Conservation (phyloP, 495 filamentous ascomycete genomes). For the Penicillium flavigenum region DNA sequence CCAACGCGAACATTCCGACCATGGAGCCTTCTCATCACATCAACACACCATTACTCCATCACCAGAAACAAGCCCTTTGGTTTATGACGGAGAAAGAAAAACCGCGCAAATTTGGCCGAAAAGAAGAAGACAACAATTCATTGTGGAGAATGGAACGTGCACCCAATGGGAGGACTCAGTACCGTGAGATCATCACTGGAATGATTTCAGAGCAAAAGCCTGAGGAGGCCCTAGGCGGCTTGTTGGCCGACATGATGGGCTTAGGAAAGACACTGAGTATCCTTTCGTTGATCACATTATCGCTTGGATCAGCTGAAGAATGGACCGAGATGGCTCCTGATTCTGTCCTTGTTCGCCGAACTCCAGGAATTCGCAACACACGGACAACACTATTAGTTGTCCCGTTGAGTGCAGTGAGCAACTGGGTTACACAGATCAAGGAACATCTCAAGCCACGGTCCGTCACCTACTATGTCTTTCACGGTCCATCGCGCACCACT, state of each 20-base stretch:
- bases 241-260: constrained; percentile 98
- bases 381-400: constrained; percentile 86
- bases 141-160: constrained; percentile 64
- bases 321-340: constrained; percentile 47
- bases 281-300: constrained; percentile 68
- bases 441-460: constrained; percentile 65
- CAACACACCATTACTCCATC: constrained; percentile 69
- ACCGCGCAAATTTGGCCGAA: constrained; percentile 52
- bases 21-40: constrained; percentile 64
- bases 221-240: constrained; percentile 72
- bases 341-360: constrained; percentile 28
- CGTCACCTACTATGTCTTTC: constrained; percentile 75
- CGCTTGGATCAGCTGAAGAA: constrained; percentile 54
- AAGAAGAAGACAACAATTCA: constrained; percentile 62
- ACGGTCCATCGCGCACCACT: constrained; percentile 71
- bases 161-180: constrained; percentile 56
- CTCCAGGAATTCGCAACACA: constrained; percentile 61
- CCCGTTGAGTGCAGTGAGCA: constrained; percentile 83
- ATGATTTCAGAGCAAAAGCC: constrained; percentile 63
- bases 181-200: constrained; percentile 81
- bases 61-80: constrained; percentile 88
- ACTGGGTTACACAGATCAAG: constrained; percentile 89
- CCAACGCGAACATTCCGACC: constrained; percentile 70
- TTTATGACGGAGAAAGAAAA: constrained; percentile 86
- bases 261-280: constrained; percentile 92